phyloP scores from a whole-genome alignment of 2,329 filamentous ascomycete species.

The Clarireedia sp. region DNA sequence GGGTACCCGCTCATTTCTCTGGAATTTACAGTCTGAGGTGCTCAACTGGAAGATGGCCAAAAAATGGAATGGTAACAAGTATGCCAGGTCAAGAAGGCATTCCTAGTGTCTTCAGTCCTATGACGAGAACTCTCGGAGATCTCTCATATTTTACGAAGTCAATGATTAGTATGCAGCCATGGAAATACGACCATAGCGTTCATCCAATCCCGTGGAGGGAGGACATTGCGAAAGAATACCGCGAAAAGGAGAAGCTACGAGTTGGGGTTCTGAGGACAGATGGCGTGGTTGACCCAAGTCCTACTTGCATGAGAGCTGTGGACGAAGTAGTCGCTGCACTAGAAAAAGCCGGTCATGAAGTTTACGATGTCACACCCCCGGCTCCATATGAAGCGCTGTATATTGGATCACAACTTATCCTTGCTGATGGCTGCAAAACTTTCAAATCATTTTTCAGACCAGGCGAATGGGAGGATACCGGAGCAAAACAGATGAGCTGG shows the following conservation, averaged over 20 bases:
- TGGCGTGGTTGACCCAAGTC: slow-evolving; percentile 76
- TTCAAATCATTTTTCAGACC: slow-evolving; percentile 69
- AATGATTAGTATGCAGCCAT: slow-evolving; percentile 74
- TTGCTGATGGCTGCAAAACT: slow-evolving; percentile 74
- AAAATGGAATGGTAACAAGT: slow-evolving; percentile 72
- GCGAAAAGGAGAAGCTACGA: slow-evolving; percentile 54
- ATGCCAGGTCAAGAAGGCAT: slow-evolving; percentile 93
- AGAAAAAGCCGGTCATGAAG: slow-evolving; percentile 63
- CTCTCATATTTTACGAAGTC: slow-evolving; percentile 75
- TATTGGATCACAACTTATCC: slow-evolving; percentile 72
- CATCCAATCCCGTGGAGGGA: slow-evolving; percentile 76
- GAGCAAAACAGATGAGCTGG: slow-evolving; percentile 65
- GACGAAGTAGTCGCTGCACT: slow-evolving; percentile 64
- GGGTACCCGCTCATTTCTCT: slow-evolving; percentile 80
- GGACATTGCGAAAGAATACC: slow-evolving; percentile 50
- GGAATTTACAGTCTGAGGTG: slow-evolving; percentile 83
- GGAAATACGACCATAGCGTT: slow-evolving; percentile 80
- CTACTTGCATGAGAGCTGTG: slow-evolving; percentile 72
- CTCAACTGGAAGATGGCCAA: slow-evolving; percentile 85
- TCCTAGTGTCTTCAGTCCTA: slow-evolving; percentile 81
- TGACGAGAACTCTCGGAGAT: slow-evolving; percentile 80
- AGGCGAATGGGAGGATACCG: slow-evolving; percentile 73
- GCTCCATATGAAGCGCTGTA: slow-evolving; percentile 66
- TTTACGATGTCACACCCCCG: slow-evolving; percentile 59
- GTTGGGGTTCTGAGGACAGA: slow-evolving; percentile 75